Evolutionary conservation across 2,329 filamentous ascomycete species (phyloP), one percentile per base, ranked within the genome.

Genomic region (Fusarium acutatum): DNA sequence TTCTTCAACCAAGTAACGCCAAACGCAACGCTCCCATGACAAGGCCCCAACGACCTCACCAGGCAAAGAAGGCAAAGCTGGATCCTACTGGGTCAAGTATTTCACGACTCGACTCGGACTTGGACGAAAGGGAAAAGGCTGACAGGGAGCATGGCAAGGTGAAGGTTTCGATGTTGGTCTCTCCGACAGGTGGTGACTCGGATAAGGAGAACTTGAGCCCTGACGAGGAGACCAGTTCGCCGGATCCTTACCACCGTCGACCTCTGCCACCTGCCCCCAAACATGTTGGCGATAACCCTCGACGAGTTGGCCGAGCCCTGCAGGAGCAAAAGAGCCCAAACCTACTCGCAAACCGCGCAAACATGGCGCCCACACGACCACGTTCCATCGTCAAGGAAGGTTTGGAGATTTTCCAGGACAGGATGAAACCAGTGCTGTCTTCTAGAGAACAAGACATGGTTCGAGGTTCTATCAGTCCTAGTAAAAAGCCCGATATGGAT

Each of bases 141-240:
- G 72, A 76, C 26, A 72, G 74, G 67, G 74, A 75, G 37, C 72
- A 69, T 35, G 64, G 79, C 32, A 83, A 82, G 64, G 81, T 83
- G 56, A 86, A 85, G 67, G 78, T 83, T 22, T 81, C 81, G 10
- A 81, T 81, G 77, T 74, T 84, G 49, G 77, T 82, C 17, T 84
- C 82, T 30, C 80, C 82, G 12, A 71, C 81, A 54, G 76, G 76
- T 37, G 76, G 76, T 37, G 95, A 97, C 78, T 97, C 94, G 3
- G 96, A 98, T 81, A 98, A 98, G 83, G 96, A 98, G 84, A 98
- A 98, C 79, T 97, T 94, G 88, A 89, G 85, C 78, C 91, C 86
- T 3, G 86, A 85, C 71, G 86, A 86, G 71, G 85, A 86, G 46
- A 85, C 82, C 14, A 84, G 83, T 69, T 77, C 81, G 59, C 82